Conservation (phyloP, 2,329 filamentous ascomycete genomes). For the Pyricularia sp. region DNA sequence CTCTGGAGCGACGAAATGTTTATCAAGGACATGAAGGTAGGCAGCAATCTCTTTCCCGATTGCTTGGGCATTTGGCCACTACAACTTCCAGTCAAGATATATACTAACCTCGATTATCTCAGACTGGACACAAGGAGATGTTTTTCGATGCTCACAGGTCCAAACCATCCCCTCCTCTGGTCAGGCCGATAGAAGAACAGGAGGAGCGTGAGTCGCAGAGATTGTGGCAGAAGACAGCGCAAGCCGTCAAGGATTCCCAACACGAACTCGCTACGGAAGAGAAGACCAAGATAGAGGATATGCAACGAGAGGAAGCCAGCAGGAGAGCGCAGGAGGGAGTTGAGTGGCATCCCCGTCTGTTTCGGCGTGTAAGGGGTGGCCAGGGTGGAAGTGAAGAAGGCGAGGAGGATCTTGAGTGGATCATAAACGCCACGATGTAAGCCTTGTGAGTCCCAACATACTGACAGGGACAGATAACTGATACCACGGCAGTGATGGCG, state of each 20-base stretch:
- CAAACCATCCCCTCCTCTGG: constrained; percentile 59
- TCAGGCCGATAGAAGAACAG: constrained; percentile 73
- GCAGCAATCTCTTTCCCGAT: too few relatives aligned
- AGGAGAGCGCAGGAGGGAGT: constrained; percentile 62
- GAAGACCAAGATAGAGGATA: constrained; percentile 92
- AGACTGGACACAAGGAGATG: constrained; percentile 81
- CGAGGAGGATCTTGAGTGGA: constrained; percentile 87
- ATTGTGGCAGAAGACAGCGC: constrained; percentile 70
- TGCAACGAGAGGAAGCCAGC: constrained; percentile 78
- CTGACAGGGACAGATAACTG: not conserved
- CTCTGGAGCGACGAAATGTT: constrained; percentile 93
- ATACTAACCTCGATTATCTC: constrained; percentile 7
- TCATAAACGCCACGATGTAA: constrained; percentile 78
- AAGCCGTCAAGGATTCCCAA: constrained; percentile 72
- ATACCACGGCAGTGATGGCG: constrained; percentile 36
- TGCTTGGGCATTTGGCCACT: not conserved
- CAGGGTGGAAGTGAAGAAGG: constrained; percentile 62
- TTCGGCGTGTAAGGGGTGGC: constrained; percentile 60
- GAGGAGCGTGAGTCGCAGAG: constrained; percentile 80
- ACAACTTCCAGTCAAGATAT: not conserved
- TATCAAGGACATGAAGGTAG: constrained; percentile 66
- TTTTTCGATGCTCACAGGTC: constrained; percentile 78
- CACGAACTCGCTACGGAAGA: constrained; percentile 85
- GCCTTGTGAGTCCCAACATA: constrained; percentile 11
- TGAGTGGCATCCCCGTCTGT: constrained; percentile 81